Percentiles rank a stretch among this genome's conserved stretches.
These are phyloP conservation scores for Geotrichum candidum DNA, from an alignment of 1,139 yeast species.

Conservation along the genomic window DNA sequence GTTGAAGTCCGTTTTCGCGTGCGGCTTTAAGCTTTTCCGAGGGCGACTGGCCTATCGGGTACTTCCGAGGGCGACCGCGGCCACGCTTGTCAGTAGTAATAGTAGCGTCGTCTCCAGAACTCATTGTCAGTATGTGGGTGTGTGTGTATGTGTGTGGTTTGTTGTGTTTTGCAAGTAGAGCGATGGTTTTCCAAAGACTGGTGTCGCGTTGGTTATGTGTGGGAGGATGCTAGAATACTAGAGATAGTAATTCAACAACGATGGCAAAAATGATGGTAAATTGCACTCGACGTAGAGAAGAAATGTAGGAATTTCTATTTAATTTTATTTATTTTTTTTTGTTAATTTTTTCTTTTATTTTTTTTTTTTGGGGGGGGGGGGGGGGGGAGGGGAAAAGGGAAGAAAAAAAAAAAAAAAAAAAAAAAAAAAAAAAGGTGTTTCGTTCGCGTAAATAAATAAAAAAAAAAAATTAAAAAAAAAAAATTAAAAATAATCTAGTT, in stretches of 20 bases:
- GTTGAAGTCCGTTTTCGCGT: slow-evolving; percentile 12
- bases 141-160: not conserved
- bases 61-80: slow-evolving; percentile 18
- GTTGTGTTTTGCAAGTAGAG: not conserved
- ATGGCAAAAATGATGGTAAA: not conserved
- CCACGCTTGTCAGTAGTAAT: slow-evolving; percentile 13
- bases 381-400: not conserved
- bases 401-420: too few species aligned
- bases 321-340: too few species aligned
- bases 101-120: not conserved
- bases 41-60: slow-evolving; percentile 18
- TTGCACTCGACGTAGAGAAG: not conserved
- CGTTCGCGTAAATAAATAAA: too few species aligned
- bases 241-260: not conserved
- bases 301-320: not conserved
- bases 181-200: not conserved
- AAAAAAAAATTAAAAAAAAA: not conserved
- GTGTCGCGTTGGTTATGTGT: not conserved
- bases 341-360: not conserved
- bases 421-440: too few species aligned
- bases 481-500: not conserved
- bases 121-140: not conserved
- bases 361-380: not conserved
- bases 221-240: not conserved
- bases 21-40: slow-evolving; percentile 16